Percentiles rank a stretch among this genome's conserved stretches.
Evolutionary conservation across 306 rosid genomes (phyloP).

Genomic region (Aeschynomene evenia): DNA sequence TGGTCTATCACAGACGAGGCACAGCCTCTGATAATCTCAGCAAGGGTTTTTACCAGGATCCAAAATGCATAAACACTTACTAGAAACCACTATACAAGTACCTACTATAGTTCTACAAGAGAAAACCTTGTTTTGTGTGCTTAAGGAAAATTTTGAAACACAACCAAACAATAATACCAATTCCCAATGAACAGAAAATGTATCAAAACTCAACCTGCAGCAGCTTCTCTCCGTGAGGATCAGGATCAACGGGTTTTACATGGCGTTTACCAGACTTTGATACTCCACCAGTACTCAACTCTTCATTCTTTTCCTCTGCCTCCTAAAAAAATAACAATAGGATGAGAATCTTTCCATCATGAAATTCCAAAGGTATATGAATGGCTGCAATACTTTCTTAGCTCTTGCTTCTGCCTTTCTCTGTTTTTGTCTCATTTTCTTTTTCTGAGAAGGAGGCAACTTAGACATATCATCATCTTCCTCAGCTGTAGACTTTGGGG

Average conservation of each 20-base stretch:
- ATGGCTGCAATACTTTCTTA: slow-evolving; percentile 63
- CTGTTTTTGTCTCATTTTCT: slow-evolving; percentile 94
- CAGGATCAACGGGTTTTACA: slow-evolving; percentile 88
- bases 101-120: slow-evolving; percentile 16
- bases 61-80: slow-evolving; percentile 2
- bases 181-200: slow-evolving; percentile 18
- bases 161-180: slow-evolving; percentile 16
- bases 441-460: slow-evolving; percentile 90
- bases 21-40: background rate
- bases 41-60: background rate
- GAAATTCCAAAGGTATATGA: slow-evolving; percentile 22
- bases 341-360: slow-evolving; percentile 13
- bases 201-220: slow-evolving; percentile 62
- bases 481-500: slow-evolving; percentile 69
- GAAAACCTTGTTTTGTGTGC: background rate
- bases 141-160: slow-evolving; percentile 6
- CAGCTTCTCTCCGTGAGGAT: slow-evolving; percentile 90
- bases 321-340: slow-evolving; percentile 56
- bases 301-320: slow-evolving; percentile 92
- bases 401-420: slow-evolving; percentile 97
- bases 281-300: slow-evolving; percentile 50
- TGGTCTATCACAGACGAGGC: background rate
- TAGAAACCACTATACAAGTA: background rate
- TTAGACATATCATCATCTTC: slow-evolving; percentile 83
- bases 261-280: slow-evolving; percentile 87